These are phyloP conservation scores for Glomus cerebriforme DNA, from an alignment of 192 early-diverging fungal genomes.

Conservation along the genomic window DNA sequence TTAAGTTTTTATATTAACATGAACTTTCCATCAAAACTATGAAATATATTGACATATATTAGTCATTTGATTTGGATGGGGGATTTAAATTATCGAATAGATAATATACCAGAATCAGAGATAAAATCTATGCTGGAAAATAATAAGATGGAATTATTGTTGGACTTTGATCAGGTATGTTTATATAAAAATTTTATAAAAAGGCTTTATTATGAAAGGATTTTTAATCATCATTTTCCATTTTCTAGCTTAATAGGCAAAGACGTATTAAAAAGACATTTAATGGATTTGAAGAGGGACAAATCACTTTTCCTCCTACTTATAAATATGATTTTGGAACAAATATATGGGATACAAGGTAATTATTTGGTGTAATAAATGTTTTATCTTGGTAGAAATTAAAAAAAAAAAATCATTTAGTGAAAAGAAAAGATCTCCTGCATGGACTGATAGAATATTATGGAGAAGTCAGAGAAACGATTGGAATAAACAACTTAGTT, in stretches of 20 bases:
- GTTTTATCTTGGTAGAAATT: neutral
- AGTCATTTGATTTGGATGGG: conserved; percentile 90
- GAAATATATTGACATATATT: neutral
- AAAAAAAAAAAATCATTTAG: conserved; percentile 6
- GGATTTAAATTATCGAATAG: conserved; percentile 93
- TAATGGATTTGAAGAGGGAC: conserved; percentile 80
- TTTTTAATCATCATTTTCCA: neutral
- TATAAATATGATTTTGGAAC: conserved; percentile 94
- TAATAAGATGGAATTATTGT: conserved; percentile 61
- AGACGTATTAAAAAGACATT: conserved; percentile 70
- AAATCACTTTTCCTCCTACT: conserved; percentile 80
- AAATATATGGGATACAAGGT: conserved; percentile 76
- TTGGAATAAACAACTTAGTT: conserved; percentile 53
- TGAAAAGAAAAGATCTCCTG: conserved; percentile 81
- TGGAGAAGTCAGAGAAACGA: conserved; percentile 70
- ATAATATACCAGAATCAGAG: conserved; percentile 57
- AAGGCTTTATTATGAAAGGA: neutral
- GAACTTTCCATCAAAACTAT: neutral
- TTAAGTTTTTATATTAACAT: neutral
- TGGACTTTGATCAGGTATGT: conserved; percentile 79
- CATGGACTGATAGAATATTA: conserved; percentile 94
- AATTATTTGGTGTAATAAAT: conserved; percentile 9
- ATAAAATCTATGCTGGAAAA: conserved; percentile 58
- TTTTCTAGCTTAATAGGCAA: conserved; percentile 61
- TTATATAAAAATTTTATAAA: neutral